These are phyloP conservation scores for Leucogyrophana mollusca DNA, from an alignment of 768 basidiomycete genomes.

Conservation along the genomic window DNA sequence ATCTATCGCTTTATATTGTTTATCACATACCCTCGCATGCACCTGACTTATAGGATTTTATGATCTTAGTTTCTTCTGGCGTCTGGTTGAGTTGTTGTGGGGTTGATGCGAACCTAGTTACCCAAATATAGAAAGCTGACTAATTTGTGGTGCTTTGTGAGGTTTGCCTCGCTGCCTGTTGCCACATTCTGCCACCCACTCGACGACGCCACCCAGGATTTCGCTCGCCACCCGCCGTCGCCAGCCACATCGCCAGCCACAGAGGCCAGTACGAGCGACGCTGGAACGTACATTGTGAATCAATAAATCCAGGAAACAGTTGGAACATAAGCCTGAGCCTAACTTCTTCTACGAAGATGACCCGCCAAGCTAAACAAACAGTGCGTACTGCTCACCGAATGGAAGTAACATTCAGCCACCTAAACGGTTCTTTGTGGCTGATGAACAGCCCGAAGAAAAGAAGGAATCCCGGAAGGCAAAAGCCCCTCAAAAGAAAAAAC, in stretches of 20 bases:
- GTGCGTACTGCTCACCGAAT: slow-evolving; percentile 22
- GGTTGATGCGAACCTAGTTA: too few relatives aligned
- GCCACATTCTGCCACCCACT: slow-evolving; percentile 9
- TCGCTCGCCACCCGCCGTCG: slow-evolving; percentile 9
- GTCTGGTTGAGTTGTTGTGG: too few relatives aligned
- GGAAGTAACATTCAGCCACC: slow-evolving; percentile 20
- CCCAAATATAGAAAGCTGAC: too few relatives aligned
- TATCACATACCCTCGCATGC: too few relatives aligned
- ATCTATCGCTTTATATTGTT: too few relatives aligned
- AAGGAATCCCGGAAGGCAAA: slow-evolving; percentile 41
- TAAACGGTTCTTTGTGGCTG: slow-evolving; percentile 9
- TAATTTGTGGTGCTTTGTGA: too few relatives aligned
- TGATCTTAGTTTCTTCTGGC: too few relatives aligned
- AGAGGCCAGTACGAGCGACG: slow-evolving; percentile 11
- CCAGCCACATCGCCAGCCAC: slow-evolving; percentile 20
- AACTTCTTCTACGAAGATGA: slow-evolving; percentile 21
- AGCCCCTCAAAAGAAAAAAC: slow-evolving; percentile 44
- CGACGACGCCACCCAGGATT: slow-evolving; percentile 10
- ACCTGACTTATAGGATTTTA: too few relatives aligned
- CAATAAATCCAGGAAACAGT: slow-evolving; percentile 11
- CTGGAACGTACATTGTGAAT: slow-evolving; percentile 9
- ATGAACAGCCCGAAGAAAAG: slow-evolving; percentile 37
- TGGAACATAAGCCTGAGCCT: neutral
- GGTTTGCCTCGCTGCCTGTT: slow-evolving; percentile 1
- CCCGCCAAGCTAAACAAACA: slow-evolving; percentile 33